Conservation (phyloP, 148 eudicot genomes). For the Camellia granthamiana region DNA sequence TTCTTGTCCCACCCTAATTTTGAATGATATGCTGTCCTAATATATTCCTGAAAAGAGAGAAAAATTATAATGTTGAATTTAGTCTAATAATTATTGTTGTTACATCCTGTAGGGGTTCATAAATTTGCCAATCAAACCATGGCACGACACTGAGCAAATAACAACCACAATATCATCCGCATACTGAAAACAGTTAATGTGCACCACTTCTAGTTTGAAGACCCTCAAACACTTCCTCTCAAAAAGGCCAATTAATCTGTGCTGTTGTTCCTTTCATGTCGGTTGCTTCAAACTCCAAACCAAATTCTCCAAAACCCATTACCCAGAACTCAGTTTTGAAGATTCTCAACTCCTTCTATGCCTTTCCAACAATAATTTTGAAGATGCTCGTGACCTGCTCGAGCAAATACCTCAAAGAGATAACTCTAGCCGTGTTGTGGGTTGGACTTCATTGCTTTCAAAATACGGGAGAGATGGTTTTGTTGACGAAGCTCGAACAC, state of each 20-base stretch:
- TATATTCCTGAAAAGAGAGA: too few relatives aligned
- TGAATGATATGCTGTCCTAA: too few relatives aligned
- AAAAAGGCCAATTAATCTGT: neutral
- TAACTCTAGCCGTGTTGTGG: conserved; percentile 18
- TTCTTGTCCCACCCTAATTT: too few relatives aligned
- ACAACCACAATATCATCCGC: too few relatives aligned
- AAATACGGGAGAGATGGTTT: conserved; percentile 28
- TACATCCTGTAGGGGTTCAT: too few relatives aligned
- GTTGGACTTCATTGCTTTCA: conserved; percentile 41
- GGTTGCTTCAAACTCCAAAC: neutral
- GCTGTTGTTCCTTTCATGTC: conserved; percentile 3
- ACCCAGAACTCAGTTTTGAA: conserved; percentile 12
- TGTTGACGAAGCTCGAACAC: conserved; percentile 27
- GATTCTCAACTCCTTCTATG: conserved; percentile 25
- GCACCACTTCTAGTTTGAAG: neutral
- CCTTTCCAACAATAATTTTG: conserved; percentile 18
- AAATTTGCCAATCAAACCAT: too few relatives aligned
- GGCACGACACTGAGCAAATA: too few relatives aligned
- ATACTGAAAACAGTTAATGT: neutral
- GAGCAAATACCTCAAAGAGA: conserved; percentile 35
- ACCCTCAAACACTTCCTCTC: neutral
- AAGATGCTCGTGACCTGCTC: conserved; percentile 38
- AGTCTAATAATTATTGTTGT: too few relatives aligned
- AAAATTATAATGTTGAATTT: too few relatives aligned
- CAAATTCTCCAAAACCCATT: neutral